Percentiles rank a stretch among this genome's conserved stretches.
phyloP scores from a whole-genome alignment of 768 basidiomycete genomes.

The Suillus americanus region DNA sequence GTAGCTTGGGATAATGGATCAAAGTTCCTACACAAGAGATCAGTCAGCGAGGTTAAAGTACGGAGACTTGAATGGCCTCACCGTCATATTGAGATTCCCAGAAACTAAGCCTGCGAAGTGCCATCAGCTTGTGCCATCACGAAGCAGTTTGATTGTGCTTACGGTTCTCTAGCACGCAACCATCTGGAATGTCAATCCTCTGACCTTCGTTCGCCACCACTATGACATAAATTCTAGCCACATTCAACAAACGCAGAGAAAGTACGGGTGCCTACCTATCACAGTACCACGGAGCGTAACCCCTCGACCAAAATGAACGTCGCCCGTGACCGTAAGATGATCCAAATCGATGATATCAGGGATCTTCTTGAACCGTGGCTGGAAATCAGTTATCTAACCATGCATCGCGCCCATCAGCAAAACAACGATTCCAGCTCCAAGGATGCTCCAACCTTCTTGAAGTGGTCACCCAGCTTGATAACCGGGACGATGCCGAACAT shows the following conservation, averaged over 20 bases:
- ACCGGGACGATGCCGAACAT: constrained; percentile 92
- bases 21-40: constrained; percentile 10
- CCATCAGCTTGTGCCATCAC: background rate
- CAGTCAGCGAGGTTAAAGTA: background rate
- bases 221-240: constrained; percentile 13
- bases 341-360: constrained; percentile 89
- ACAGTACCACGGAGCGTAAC: constrained; percentile 88
- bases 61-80: constrained; percentile 6
- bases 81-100: constrained; percentile 84
- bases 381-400: constrained; percentile 76
- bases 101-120: constrained; percentile 60
- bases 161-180: constrained; percentile 75
- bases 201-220: constrained; percentile 82
- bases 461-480: constrained; percentile 94
- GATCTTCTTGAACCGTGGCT: constrained; percentile 94
- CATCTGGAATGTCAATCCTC: constrained; percentile 82
- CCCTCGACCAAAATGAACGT: constrained; percentile 87
- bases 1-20: background rate
- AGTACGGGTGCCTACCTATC: constrained; percentile 49
- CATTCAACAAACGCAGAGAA: background rate
- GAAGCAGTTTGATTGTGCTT: constrained; percentile 7
- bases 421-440: background rate
- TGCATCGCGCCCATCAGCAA: background rate
- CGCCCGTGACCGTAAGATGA: constrained; percentile 91
- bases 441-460: constrained; percentile 74